Conservation (phyloP, 2,329 filamentous ascomycete species). For the Ophiocordyceps australis region DNA sequence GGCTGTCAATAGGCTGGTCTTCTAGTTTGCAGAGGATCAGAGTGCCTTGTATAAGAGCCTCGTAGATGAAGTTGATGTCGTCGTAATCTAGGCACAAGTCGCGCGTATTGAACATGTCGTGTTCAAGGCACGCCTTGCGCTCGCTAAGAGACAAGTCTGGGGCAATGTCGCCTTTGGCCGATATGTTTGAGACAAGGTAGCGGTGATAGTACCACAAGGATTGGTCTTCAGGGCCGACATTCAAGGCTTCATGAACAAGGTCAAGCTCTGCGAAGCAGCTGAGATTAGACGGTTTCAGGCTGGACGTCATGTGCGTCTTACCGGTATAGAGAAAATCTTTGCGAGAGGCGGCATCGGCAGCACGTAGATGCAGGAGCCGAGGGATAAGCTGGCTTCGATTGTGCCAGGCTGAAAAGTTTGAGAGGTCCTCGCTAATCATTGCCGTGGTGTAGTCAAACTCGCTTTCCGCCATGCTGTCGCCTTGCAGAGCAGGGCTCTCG, state of each 20-base stretch:
- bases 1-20: constrained; percentile 16
- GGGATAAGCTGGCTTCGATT: constrained; percentile 72
- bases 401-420: constrained; percentile 97
- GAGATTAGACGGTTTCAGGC: not conserved
- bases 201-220: constrained; percentile 96
- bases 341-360: constrained; percentile 43
- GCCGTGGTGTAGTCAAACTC: constrained; percentile 84
- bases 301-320: constrained; percentile 12
- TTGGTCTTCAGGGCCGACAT: constrained; percentile 83
- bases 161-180: constrained; percentile 37
- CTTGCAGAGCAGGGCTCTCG: constrained; percentile 36
- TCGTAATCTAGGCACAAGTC: constrained; percentile 42
- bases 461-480: constrained; percentile 48
- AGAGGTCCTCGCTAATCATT: constrained; percentile 73
- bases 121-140: constrained; percentile 43
- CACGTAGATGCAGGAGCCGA: constrained; percentile 51
- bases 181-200: constrained; percentile 57
- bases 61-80: constrained; percentile 68
- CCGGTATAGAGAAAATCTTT: constrained; percentile 54
- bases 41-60: constrained; percentile 63
- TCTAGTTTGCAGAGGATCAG: constrained; percentile 36
- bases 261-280: constrained; percentile 39
- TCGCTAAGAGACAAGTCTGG: constrained; percentile 42
- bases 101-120: constrained; percentile 58
- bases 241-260: constrained; percentile 60